Base-by-base conservation (phyloP, 108 stramenopile species). In the Licmophora abbreviata region DNA sequence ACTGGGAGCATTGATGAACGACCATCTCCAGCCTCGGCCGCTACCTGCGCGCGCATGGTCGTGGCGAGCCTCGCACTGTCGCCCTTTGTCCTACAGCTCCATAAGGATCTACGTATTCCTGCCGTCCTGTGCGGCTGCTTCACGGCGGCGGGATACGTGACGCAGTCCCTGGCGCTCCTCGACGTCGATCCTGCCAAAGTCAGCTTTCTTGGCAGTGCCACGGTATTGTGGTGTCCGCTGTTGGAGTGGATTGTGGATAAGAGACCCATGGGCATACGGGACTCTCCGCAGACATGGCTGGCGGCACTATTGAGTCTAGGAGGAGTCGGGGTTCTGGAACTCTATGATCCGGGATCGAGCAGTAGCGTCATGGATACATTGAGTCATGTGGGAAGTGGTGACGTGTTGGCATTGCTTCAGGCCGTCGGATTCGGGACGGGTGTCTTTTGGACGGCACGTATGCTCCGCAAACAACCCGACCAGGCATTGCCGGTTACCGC, bases 401-500 rank as follows among this genome's bases (percentile, higher is more conserved):
- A 81, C 61, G 34, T 38, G 4, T 56, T 73, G 37, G 69, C 77
- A 8, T 11, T 86, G 8, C 26, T 79, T n/a, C 77, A 79, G 30
- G 80, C 84, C 1, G 66, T 86, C 15, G 70, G 73, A 36, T 78
- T 81, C 50, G 74, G 77, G 21, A 77, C 73, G 2, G 55, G 54
- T 6, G 56, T 81, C 41, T 78, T 71, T 29, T 27, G 73, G 11
- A 74, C 68, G 3, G 79, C 77, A 59, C 61, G 52, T 49, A 76
- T 86, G 73, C 65, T 86, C 75, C 48, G 45, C 12, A 53, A 68
- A 36, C 56, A 64, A 18, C 72, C 79, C 0, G 54, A 33, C 3
- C 71, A 77, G 41, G 80, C 77, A 0, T 46, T 85, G 8, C 74
- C 79, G 21, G 66, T 85, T 23, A 85, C 79, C 0, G 71, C 79